Percentiles rank a stretch among this genome's conserved stretches.
phyloP scores from a whole-genome alignment of 768 basidiomycete species.

The Fomitopsis pulvina region DNA sequence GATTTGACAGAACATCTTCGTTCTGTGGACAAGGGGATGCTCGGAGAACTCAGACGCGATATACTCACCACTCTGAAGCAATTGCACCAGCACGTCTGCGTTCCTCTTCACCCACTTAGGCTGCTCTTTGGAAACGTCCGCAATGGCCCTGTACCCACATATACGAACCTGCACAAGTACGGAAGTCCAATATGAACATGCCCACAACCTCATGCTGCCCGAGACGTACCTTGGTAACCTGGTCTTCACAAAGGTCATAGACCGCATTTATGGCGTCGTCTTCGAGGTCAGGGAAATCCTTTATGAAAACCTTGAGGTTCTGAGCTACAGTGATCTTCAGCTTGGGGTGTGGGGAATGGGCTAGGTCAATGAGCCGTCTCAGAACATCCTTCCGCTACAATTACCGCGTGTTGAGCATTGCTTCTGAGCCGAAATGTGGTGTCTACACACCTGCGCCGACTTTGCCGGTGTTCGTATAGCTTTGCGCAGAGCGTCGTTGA shows the following conservation, averaged over 20 bases:
- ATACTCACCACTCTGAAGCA: slow-evolving; percentile 67
- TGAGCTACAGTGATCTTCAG: slow-evolving; percentile 53
- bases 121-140: slow-evolving; percentile 39
- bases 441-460: slow-evolving; percentile 33
- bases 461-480: slow-evolving; percentile 34
- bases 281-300: slow-evolving; percentile 64
- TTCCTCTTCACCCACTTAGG: slow-evolving; percentile 62
- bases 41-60: too few relatives aligned
- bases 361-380: slow-evolving; percentile 46
- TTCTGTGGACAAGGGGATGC: too few relatives aligned
- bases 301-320: slow-evolving; percentile 53
- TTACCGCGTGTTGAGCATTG: not conserved
- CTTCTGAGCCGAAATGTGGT: not conserved
- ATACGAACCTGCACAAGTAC: slow-evolving; percentile 48
- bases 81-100: slow-evolving; percentile 68
- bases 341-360: slow-evolving; percentile 37
- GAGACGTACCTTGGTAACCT: slow-evolving; percentile 39
- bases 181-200: not conserved
- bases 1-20: too few relatives aligned
- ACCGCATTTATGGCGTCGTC: slow-evolving; percentile 73
- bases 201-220: slow-evolving; percentile 1
- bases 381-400: slow-evolving; percentile 46
- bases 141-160: slow-evolving; percentile 60
- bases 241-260: slow-evolving; percentile 74
- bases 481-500: slow-evolving; percentile 34